Evolutionary conservation across 2,329 filamentous ascomycete species (phyloP).

Genomic region (Aspergillus amoenus): DNA sequence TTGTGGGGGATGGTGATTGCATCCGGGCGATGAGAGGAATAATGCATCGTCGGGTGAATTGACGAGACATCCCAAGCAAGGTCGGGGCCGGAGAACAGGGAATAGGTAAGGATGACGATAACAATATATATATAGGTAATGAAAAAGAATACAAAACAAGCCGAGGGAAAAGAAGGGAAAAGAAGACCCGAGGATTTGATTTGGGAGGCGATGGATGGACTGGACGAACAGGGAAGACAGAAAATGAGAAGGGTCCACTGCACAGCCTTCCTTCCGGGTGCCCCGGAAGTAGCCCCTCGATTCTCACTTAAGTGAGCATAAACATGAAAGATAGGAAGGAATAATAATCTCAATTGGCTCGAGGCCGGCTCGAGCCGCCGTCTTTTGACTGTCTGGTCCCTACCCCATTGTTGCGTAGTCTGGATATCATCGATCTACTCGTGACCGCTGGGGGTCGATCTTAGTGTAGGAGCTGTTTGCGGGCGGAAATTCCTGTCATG

Average conservation of each 20-base stretch:
- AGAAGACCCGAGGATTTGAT: no score
- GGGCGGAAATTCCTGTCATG: background rate
- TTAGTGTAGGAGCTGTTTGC: background rate
- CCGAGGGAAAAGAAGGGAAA: slow-evolving; percentile 1
- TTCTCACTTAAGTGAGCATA: background rate
- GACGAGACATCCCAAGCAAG: background rate
- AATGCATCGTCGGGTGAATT: background rate
- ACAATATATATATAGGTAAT: background rate
- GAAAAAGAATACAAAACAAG: background rate
- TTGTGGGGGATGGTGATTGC: background rate
- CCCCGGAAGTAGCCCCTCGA: background rate
- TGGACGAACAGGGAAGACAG: slow-evolving; percentile 2
- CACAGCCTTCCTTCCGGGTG: slow-evolving; percentile 19
- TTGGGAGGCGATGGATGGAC: slow-evolving; percentile 20
- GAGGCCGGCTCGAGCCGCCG: background rate
- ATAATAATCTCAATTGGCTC: background rate
- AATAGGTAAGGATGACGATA: background rate
- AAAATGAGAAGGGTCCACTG: slow-evolving; percentile 17
- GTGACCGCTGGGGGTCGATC: background rate
- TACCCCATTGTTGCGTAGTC: background rate
- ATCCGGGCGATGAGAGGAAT: background rate
- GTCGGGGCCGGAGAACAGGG: no score
- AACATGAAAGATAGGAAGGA: background rate
- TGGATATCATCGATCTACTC: background rate
- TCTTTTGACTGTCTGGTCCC: slow-evolving; percentile 12